Conservation (phyloP, 768 basidiomycete species). For the Russula vinacea region DNA sequence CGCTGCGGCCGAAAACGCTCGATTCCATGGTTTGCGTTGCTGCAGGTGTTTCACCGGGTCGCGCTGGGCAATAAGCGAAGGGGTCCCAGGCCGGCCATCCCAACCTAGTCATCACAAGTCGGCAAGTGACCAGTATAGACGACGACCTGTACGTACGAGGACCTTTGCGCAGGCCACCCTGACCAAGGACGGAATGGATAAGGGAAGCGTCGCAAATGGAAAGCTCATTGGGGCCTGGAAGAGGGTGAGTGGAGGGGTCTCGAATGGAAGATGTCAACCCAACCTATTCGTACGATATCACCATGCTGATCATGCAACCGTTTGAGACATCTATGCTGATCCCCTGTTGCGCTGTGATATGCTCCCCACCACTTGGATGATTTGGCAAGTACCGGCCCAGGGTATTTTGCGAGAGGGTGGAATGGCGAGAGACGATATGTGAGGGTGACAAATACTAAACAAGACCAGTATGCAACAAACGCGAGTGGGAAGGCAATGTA, state of each 20-base stretch:
- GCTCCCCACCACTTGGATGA: slow-evolving; percentile 43
- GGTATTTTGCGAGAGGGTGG: slow-evolving; percentile 51
- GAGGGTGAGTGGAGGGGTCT: background rate
- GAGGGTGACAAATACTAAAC: slow-evolving; percentile 24
- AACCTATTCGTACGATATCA: slow-evolving; percentile 41
- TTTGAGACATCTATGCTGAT: slow-evolving; percentile 35
- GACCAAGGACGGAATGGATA: slow-evolving; percentile 13
- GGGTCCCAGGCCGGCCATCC: slow-evolving; percentile 7
- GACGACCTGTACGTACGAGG: slow-evolving; percentile 12
- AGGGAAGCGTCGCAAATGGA: slow-evolving; percentile 18
- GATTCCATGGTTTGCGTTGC: slow-evolving; percentile 44
- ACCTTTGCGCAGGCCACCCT: slow-evolving; percentile 27
- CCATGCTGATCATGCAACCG: slow-evolving; percentile 39
- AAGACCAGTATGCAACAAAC: background rate
- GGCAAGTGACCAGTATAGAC: no score
- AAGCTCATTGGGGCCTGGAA: slow-evolving; percentile 19
- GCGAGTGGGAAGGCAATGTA: slow-evolving; percentile 11
- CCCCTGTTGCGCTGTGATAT: slow-evolving; percentile 39
- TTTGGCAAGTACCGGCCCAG: slow-evolving; percentile 48
- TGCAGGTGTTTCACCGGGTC: slow-evolving; percentile 41
- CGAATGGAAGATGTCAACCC: background rate
- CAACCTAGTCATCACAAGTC: slow-evolving; percentile 16
- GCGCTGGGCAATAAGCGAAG: slow-evolving; percentile 36
- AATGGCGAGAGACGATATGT: slow-evolving; percentile 50
- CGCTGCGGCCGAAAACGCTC: slow-evolving; percentile 42